Evolutionary conservation across 148 eudicot genomes (phyloP).

Genomic region (Dianthus caryophyllus): DNA sequence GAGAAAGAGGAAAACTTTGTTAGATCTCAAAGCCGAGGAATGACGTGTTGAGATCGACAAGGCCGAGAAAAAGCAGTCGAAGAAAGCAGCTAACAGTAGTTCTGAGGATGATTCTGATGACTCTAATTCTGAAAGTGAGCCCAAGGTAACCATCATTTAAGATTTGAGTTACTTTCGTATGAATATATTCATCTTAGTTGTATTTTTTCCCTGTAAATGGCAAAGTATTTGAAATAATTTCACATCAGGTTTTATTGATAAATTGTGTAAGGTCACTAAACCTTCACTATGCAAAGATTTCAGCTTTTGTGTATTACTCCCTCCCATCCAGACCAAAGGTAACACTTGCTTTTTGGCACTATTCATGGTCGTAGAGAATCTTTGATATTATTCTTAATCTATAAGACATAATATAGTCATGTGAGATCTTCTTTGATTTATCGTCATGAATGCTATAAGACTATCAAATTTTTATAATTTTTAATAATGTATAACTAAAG

Average conservation of each 20-base stretch:
- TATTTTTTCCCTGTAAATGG: background rate
- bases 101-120: constrained; percentile 48
- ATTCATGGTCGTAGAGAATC: no score
- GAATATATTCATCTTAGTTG: no score
- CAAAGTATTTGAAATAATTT: background rate
- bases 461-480: no score
- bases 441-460: no score
- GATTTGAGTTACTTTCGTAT: no score
- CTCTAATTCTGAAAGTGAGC: constrained; percentile 48
- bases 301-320: background rate
- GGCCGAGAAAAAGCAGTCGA: constrained; percentile 38
- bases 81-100: constrained; percentile 30
- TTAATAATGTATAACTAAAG: no score
- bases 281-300: background rate
- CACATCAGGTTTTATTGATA: background rate
- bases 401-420: no score
- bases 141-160: no score
- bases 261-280: background rate
- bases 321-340: no score
- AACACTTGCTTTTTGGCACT: no score
- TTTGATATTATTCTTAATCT: no score
- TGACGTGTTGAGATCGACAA: constrained; percentile 5
- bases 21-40: constrained; percentile 21
- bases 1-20: constrained; percentile 29
- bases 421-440: no score